phyloP scores from a whole-genome alignment of 148 eudicot genomes.

The Limonium bicolor region DNA sequence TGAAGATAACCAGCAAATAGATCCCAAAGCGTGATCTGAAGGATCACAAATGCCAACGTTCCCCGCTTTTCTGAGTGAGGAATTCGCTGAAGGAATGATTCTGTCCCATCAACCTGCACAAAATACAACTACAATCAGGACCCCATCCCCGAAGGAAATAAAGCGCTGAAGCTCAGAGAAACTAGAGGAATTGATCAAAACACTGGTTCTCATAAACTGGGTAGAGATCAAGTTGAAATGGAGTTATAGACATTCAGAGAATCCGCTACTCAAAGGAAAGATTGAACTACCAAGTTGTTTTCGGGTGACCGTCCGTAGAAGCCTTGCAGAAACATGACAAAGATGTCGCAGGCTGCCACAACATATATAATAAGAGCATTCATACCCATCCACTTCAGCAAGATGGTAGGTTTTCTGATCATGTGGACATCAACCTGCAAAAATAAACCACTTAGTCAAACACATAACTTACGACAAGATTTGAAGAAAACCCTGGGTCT shows the following conservation, averaged over 20 bases:
- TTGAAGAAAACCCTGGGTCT: background rate
- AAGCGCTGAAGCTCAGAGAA: too few species aligned
- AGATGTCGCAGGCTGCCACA: conserved; percentile 51
- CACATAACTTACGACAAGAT: background rate
- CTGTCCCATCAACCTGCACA: conserved; percentile 45
- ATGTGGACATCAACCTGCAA: conserved; percentile 57
- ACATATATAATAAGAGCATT: conserved; percentile 70
- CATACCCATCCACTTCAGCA: conserved; percentile 82
- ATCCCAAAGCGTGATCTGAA: conserved; percentile 69
- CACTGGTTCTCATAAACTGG: too few species aligned
- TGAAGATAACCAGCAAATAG: conserved; percentile 55
- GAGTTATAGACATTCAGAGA: too few species aligned
- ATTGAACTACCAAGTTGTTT: conserved; percentile 44
- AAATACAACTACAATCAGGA: too few species aligned
- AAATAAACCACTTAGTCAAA: conserved; percentile 1
- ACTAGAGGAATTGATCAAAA: too few species aligned
- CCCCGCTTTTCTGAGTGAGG: conserved; percentile 56
- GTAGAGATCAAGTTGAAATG: too few species aligned
- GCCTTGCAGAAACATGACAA: conserved; percentile 57
- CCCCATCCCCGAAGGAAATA: too few species aligned
- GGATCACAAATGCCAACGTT: conserved; percentile 46
- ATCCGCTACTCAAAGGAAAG: too few species aligned
- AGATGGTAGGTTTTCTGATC: conserved; percentile 31
- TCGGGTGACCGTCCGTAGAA: conserved; percentile 69
- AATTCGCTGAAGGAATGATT: conserved; percentile 23